These are phyloP conservation scores for Triangularia setosa DNA, from an alignment of 2,329 filamentous ascomycete species.

Conservation along the genomic window DNA sequence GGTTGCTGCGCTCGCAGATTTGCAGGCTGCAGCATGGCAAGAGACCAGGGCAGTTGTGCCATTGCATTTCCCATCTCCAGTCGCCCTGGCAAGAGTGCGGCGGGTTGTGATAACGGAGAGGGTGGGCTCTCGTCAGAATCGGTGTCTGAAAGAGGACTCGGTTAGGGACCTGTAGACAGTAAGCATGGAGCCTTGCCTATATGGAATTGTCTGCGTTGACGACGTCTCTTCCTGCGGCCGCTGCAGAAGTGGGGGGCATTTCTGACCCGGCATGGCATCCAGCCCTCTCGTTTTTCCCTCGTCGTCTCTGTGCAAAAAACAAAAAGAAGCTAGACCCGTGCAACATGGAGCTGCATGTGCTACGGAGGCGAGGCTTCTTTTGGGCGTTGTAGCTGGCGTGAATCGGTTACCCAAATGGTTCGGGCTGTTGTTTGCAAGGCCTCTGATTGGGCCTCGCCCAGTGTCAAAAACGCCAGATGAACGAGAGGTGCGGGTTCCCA, in stretches of 20 bases:
- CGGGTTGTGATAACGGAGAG: not conserved
- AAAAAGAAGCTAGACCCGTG: not conserved
- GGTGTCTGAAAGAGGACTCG: not conserved
- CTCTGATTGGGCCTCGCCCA: constrained; percentile 3
- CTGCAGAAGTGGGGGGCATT: not conserved
- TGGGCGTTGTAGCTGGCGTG: not conserved
- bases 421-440: constrained; percentile 5
- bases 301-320: not conserved
- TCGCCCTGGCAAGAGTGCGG: not conserved
- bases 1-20: not conserved
- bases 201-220: not conserved
- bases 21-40: not conserved
- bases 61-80: not conserved
- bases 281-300: not conserved
- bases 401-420: constrained; percentile 16
- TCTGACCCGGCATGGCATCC: not conserved
- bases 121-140: not conserved
- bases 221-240: not conserved
- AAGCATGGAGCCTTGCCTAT: not conserved
- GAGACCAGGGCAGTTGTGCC: not conserved
- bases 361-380: not conserved
- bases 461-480: not conserved
- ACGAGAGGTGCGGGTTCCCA: not conserved
- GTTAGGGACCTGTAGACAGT: not conserved
- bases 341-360: not conserved